Conservation (phyloP, 2,329 filamentous ascomycete genomes). For the Drechmeria coniospora region DNA sequence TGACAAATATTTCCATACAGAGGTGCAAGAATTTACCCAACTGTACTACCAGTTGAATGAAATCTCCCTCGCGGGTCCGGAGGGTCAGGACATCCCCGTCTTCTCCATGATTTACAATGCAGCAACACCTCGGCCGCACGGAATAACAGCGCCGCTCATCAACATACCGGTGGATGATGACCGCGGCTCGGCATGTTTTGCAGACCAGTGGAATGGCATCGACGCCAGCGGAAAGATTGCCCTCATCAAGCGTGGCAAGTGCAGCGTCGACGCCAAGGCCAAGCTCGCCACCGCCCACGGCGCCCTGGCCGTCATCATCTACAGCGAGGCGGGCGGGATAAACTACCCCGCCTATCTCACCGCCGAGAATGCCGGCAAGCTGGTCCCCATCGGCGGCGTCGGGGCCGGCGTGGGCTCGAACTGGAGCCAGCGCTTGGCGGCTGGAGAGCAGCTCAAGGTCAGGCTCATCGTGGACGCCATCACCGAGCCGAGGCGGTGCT, state of each 20-base stretch:
- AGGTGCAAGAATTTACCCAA: slow-evolving; percentile 30
- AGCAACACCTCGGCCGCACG: slow-evolving; percentile 23
- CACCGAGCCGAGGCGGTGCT: slow-evolving; percentile 16
- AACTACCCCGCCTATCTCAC: slow-evolving; percentile 37
- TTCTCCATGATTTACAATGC: slow-evolving; percentile 30
- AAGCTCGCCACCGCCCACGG: slow-evolving; percentile 24
- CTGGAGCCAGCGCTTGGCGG: slow-evolving; percentile 16
- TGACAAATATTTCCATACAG: slow-evolving; percentile 25
- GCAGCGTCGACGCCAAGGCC: slow-evolving; percentile 25
- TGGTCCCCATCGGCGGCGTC: slow-evolving; percentile 18
- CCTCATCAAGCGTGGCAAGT: slow-evolving; percentile 28
- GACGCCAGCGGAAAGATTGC: slow-evolving; percentile 26
- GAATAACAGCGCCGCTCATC: slow-evolving; percentile 18
- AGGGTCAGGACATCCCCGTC: slow-evolving; percentile 27
- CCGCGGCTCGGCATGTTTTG: slow-evolving; percentile 21
- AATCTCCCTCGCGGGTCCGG: slow-evolving; percentile 28
- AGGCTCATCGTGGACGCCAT: slow-evolving; percentile 17
- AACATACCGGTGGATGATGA: slow-evolving; percentile 20
- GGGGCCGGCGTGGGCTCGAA: slow-evolving; percentile 18
- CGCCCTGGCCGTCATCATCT: slow-evolving; percentile 35
- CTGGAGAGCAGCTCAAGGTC: slow-evolving; percentile 14
- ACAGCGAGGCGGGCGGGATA: slow-evolving; percentile 38
- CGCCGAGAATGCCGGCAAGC: slow-evolving; percentile 15
- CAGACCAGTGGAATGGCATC: slow-evolving; percentile 24
- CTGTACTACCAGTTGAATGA: slow-evolving; percentile 25